phyloP scores from a whole-genome alignment of 73 alveolate species.

The Paramecium primaurelia region DNA sequence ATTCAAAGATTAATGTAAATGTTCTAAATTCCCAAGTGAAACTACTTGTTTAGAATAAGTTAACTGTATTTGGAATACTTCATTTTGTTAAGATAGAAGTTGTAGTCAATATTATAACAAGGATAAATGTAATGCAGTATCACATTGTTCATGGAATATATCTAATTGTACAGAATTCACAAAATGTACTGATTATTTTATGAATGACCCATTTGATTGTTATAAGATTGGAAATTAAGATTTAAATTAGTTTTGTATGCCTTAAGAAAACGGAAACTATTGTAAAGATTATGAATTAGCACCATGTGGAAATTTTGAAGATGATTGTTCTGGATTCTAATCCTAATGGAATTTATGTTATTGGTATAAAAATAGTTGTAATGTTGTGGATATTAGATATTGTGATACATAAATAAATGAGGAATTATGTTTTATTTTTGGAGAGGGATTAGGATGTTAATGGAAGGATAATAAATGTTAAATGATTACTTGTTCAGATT shows the following conservation, averaged over 20 bases:
- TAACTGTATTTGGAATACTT: not conserved
- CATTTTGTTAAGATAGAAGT: not conserved
- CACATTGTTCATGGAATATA: not conserved
- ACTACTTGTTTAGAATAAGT: not conserved
- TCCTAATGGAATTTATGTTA: not conserved
- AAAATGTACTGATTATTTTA: not conserved
- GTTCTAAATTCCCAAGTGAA: not conserved
- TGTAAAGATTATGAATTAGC: not conserved
- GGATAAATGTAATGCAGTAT: not conserved
- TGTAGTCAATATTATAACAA: not conserved
- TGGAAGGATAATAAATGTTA: not conserved
- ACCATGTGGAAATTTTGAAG: not conserved
- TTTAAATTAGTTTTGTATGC: not conserved
- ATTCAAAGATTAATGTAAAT: not conserved
- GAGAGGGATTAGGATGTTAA: not conserved
- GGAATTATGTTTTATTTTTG: not conserved
- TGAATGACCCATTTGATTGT: constrained; percentile 19
- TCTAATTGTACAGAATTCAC: not conserved
- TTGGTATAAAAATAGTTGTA: not conserved
- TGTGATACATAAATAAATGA: not conserved
- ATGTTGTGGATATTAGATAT: not conserved
- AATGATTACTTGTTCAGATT: not conserved
- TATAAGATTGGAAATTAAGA: not conserved
- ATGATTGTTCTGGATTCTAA: not conserved
- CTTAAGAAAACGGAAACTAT: not conserved